Evolutionary conservation across 192 early-diverging fungal genomes (phyloP).

Genomic region (Backusella macrospora): DNA sequence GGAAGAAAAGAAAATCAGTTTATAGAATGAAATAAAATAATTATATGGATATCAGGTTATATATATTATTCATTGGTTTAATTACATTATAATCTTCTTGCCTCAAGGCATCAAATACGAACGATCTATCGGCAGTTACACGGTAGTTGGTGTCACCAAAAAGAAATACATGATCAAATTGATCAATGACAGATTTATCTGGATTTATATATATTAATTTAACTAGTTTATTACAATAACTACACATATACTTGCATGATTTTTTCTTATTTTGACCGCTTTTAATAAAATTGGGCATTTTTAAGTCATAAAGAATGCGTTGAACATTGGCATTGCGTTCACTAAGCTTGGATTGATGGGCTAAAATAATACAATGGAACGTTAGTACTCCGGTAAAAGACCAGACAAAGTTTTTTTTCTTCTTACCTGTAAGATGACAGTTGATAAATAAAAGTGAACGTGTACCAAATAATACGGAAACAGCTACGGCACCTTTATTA

Average conservation of each 20-base stretch:
- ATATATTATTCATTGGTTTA: not conserved
- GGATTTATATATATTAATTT: not conserved
- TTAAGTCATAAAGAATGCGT: constrained; percentile 49
- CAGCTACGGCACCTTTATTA: constrained; percentile 56
- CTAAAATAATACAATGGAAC: constrained; percentile 18
- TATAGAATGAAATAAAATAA: not conserved
- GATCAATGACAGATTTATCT: constrained; percentile 43
- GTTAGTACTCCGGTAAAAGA: not conserved
- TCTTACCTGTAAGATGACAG: constrained; percentile 50
- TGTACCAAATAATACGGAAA: constrained; percentile 52
- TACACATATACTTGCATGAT: constrained; percentile 32
- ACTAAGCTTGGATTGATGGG: constrained; percentile 43
- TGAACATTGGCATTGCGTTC: constrained; percentile 46
- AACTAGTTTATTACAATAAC: not conserved
- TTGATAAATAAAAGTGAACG: constrained; percentile 53
- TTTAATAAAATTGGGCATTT: constrained; percentile 41
- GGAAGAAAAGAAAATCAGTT: not conserved
- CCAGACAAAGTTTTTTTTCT: not conserved
- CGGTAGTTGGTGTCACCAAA: constrained; percentile 86
- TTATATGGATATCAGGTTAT: not conserved
- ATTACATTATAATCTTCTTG: constrained; percentile 50
- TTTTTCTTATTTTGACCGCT: constrained; percentile 35
- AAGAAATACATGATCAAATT: constrained; percentile 65
- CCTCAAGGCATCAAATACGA: constrained; percentile 51
- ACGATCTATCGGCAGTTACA: constrained; percentile 52